phyloP scores from a whole-genome alignment of 2,329 filamentous ascomycete species.

The Aureobasidium sp. region DNA sequence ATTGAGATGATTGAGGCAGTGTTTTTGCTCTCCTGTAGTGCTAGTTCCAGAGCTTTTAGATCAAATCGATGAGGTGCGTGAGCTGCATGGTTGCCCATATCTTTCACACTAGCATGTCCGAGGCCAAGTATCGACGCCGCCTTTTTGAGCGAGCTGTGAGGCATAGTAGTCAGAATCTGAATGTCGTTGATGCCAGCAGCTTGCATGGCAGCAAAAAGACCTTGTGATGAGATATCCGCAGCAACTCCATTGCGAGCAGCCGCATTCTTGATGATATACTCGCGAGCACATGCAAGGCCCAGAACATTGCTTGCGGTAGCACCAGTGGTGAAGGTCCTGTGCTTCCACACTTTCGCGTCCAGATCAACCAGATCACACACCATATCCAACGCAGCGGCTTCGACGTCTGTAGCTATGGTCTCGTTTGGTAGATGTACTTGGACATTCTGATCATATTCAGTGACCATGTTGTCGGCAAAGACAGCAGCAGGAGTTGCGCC shows the following conservation, averaged over 20 bases:
- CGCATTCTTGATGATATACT: constrained; percentile 51
- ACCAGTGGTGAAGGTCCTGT: constrained; percentile 73
- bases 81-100: constrained; percentile 41
- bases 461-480: constrained; percentile 78
- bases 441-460: constrained; percentile 74
- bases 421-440: constrained; percentile 73
- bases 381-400: constrained; percentile 64
- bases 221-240: constrained; percentile 58
- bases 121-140: constrained; percentile 76
- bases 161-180: constrained; percentile 71
- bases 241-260: constrained; percentile 25
- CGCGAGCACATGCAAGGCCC: constrained; percentile 63
- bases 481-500: constrained; percentile 71
- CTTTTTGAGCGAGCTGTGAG: constrained; percentile 78
- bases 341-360: constrained; percentile 52
- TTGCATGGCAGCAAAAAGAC: constrained; percentile 59
- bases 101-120: constrained; percentile 60
- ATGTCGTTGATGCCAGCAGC: constrained; percentile 58
- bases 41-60: constrained; percentile 54
- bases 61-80: constrained; percentile 64
- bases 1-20: constrained; percentile 67
- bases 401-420: constrained; percentile 67
- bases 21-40: constrained; percentile 43
- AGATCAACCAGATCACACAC: constrained; percentile 61
- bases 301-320: constrained; percentile 59